Conservation (phyloP, 2,329 filamentous ascomycete species). For the Penicillium sclerotiorum region DNA sequence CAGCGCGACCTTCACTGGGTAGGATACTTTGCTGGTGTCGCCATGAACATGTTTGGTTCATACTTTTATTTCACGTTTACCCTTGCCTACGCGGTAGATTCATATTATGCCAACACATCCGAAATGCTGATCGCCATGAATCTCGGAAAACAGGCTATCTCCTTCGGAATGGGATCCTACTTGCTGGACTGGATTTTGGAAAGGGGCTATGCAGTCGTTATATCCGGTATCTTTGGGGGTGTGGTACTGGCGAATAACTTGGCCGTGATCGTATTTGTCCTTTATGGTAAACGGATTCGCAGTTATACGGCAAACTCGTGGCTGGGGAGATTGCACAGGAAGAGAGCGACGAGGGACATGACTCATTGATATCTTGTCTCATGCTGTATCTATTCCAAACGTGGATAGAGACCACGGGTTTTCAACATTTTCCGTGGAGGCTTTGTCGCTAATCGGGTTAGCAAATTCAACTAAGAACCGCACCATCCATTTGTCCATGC, state of each 20-base stretch:
- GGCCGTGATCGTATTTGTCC: constrained; percentile 53
- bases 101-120: constrained; percentile 60
- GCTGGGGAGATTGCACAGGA: constrained; percentile 46
- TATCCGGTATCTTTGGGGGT: constrained; percentile 53
- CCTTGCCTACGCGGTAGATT: constrained; percentile 63
- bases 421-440: no score
- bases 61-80: constrained; percentile 63
- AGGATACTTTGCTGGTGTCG: constrained; percentile 54
- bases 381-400: no score
- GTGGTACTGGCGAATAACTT: constrained; percentile 56
- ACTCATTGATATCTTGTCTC: no score
- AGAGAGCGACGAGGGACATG: constrained; percentile 16
- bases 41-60: constrained; percentile 52
- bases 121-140: constrained; percentile 66
- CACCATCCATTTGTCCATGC: no score
- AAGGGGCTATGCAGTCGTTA: constrained; percentile 56
- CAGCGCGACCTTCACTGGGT: constrained; percentile 37
- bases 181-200: constrained; percentile 55
- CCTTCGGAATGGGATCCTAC: constrained; percentile 56
- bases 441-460: no score
- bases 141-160: constrained; percentile 60
- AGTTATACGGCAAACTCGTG: constrained; percentile 50
- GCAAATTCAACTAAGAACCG: no score
- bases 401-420: no score
- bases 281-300: constrained; percentile 55